These are phyloP conservation scores for Coccinonectria pachysandricola DNA, from an alignment of 2,329 filamentous ascomycete species.

Conservation along the genomic window DNA sequence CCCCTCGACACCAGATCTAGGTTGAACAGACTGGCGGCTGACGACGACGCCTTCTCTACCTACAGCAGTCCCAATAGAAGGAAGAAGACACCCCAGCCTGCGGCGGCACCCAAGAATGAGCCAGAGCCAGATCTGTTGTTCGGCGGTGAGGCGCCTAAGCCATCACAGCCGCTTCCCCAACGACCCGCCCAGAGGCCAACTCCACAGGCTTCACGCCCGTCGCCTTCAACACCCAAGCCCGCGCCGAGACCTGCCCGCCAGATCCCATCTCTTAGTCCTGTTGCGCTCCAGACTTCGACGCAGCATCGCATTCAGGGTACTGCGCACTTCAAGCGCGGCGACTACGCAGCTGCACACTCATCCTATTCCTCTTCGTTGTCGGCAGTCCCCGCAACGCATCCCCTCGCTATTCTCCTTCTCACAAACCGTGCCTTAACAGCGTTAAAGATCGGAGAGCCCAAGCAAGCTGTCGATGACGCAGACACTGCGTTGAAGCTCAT, in stretches of 20 bases:
- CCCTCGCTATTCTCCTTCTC: conserved; percentile 76
- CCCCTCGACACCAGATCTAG: conserved; percentile 35
- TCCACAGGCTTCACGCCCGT: conserved; percentile 22
- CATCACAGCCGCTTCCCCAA: conserved; percentile 25
- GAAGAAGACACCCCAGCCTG: conserved; percentile 52
- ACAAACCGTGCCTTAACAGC: conserved; percentile 86
- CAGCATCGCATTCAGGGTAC: conserved; percentile 70
- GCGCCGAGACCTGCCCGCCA: conserved; percentile 43
- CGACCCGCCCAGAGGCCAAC: conserved; percentile 27
- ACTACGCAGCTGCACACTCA: conserved; percentile 77
- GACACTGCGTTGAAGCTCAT: conserved; percentile 73
- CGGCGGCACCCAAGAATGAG: conserved; percentile 26
- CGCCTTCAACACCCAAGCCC: conserved; percentile 28
- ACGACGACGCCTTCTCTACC: conserved; percentile 71
- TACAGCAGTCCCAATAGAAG: conserved; percentile 82
- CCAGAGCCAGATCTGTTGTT: conserved; percentile 57
- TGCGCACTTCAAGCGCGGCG: conserved; percentile 85
- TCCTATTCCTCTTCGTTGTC: conserved; percentile 71
- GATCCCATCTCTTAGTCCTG: conserved; percentile 57
- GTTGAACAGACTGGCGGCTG: conserved; percentile 61
- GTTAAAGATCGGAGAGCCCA: conserved; percentile 85
- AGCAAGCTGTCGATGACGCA: conserved; percentile 74
- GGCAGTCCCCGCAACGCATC: conserved; percentile 67
- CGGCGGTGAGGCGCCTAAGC: conserved; percentile 26
- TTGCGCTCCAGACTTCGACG: conserved; percentile 65